Percentiles rank a stretch among this genome's conserved stretches.
Evolutionary conservation across 2,329 filamentous ascomycete species (phyloP).

Genomic region (Hymenoscyphus infarciens): DNA sequence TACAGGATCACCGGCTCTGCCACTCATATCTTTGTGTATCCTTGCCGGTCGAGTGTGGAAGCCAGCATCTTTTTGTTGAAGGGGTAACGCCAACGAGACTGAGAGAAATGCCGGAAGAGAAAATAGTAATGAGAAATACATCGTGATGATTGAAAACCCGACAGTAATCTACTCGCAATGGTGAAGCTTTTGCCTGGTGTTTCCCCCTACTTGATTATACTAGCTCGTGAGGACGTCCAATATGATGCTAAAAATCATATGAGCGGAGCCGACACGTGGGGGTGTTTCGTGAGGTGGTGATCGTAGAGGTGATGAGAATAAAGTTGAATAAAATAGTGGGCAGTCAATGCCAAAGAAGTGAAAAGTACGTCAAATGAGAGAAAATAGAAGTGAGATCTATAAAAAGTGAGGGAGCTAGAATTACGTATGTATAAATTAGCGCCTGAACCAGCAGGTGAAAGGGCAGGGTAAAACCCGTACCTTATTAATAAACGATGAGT

Average conservation of each 20-base stretch:
- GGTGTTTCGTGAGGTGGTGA: neutral
- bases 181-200: neutral
- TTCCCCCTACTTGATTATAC: no score
- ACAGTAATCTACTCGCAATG: no score
- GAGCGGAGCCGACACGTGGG: neutral
- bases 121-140: slow-evolving; percentile 31
- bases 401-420: neutral
- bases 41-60: slow-evolving; percentile 32
- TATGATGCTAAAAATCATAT: neutral
- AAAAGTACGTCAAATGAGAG: neutral
- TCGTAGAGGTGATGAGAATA: neutral
- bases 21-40: slow-evolving; percentile 34
- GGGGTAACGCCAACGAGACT: slow-evolving; percentile 26
- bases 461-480: neutral
- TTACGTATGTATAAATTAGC: neutral
- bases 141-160: slow-evolving; percentile 14
- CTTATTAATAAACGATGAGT: neutral
- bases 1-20: slow-evolving; percentile 29
- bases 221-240: neutral
- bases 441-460: neutral
- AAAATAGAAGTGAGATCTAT: neutral
- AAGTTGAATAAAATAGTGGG: neutral
- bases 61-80: slow-evolving; percentile 33
- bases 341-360: slow-evolving; percentile 2
- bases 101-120: slow-evolving; percentile 26